Evolutionary conservation across 106 monocot species (phyloP).

Genomic region (Phalaenopsis aphrodite): DNA sequence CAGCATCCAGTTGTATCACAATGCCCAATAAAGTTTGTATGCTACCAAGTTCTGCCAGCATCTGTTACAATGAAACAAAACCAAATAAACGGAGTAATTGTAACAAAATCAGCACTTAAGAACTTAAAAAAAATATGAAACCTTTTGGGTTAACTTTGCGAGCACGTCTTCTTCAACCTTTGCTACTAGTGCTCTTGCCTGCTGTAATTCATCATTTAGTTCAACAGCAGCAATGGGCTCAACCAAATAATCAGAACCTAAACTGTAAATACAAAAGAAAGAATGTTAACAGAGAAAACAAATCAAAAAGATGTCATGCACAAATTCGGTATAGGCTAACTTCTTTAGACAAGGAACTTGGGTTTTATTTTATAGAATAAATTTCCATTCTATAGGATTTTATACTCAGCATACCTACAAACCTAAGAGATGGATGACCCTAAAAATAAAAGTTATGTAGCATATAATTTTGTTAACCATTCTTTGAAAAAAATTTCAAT

Average conservation of each 20-base stretch:
- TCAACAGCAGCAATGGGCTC: slow-evolving; percentile 71
- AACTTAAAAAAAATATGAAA: slow-evolving; percentile 11
- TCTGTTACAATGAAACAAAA: slow-evolving; percentile 29
- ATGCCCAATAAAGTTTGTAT: slow-evolving; percentile 35
- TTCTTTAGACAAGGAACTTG: too few relatives aligned
- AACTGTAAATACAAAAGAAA: slow-evolving; percentile 30
- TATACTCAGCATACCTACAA: too few relatives aligned
- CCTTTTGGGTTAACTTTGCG: slow-evolving; percentile 74
- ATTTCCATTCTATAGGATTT: too few relatives aligned
- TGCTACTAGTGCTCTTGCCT: slow-evolving; percentile 37
- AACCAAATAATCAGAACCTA: slow-evolving; percentile 51
- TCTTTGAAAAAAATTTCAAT: too few relatives aligned
- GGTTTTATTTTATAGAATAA: too few relatives aligned
- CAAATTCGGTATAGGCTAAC: too few relatives aligned
- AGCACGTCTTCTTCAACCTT: slow-evolving; percentile 78
- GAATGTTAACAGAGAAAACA: not conserved
- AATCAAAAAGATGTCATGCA: too few relatives aligned
- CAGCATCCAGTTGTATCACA: slow-evolving; percentile 57
- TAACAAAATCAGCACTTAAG: not conserved
- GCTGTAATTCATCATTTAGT: slow-evolving; percentile 76
- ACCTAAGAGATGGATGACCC: too few relatives aligned
- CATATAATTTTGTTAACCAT: too few relatives aligned
- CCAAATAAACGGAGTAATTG: slow-evolving; percentile 4
- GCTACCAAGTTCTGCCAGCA: slow-evolving; percentile 48
- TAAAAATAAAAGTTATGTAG: too few relatives aligned